Percentiles rank a stretch among this genome's conserved stretches.
These are phyloP conservation scores for Dryas integrifolia DNA, from an alignment of 331 rosid species.

Conservation along the genomic window DNA sequence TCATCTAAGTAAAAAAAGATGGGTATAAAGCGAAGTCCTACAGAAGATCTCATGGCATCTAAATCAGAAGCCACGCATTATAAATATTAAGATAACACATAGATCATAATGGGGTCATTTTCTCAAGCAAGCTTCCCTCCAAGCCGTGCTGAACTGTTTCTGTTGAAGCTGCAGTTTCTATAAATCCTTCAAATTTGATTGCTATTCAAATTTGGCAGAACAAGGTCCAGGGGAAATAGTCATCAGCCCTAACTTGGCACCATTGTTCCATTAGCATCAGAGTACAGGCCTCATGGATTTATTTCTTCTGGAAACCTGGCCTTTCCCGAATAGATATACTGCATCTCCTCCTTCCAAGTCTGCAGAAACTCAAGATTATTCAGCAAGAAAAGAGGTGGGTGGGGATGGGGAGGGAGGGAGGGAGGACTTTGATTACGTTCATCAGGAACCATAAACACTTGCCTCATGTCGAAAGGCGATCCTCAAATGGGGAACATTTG, in stretches of 20 bases:
- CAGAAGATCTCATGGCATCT: neutral
- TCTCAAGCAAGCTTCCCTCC: neutral
- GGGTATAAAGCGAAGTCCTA: no score
- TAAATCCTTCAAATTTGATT: no score
- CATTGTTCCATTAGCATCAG: neutral
- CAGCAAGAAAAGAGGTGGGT: slow-evolving; percentile 9
- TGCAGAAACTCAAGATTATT: slow-evolving; percentile 37
- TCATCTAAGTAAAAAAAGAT: no score
- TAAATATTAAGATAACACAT: neutral
- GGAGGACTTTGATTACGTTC: neutral
- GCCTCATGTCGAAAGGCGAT: slow-evolving; percentile 57
- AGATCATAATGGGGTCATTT: no score
- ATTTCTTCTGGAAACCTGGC: slow-evolving; percentile 54
- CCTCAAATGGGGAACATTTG: slow-evolving; percentile 63
- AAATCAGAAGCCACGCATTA: neutral
- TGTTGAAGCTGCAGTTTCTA: neutral
- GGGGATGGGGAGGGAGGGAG: neutral
- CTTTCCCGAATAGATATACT: slow-evolving; percentile 45
- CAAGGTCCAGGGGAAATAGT: neutral
- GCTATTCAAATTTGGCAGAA: neutral
- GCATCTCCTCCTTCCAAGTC: slow-evolving; percentile 84
- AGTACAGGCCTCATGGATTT: slow-evolving; percentile 38
- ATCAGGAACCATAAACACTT: slow-evolving; percentile 14
- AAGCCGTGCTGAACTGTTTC: neutral
- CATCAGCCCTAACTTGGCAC: neutral